phyloP scores from a whole-genome alignment of 768 basidiomycete genomes.

The Mycena vulgaris region DNA sequence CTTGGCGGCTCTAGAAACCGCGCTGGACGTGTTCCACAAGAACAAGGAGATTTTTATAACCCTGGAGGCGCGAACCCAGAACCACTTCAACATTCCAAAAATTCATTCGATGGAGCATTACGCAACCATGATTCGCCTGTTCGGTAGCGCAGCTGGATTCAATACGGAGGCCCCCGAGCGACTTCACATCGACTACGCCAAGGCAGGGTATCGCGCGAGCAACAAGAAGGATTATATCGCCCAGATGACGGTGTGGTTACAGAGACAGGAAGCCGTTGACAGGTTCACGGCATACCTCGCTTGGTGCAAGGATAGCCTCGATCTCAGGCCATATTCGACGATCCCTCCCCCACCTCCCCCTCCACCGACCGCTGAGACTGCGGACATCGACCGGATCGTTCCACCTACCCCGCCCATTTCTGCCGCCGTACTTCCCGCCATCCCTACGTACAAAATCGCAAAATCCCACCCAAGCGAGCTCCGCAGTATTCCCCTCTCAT shows the following conservation, averaged over 20 bases:
- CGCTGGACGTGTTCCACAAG: slow-evolving; percentile 40
- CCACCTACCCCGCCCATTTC: neutral
- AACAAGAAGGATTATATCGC: neutral
- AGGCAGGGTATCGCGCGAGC: neutral
- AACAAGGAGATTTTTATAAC: slow-evolving; percentile 44
- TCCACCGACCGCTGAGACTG: neutral
- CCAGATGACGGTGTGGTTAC: neutral
- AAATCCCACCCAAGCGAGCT: neutral
- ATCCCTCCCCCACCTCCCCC: neutral
- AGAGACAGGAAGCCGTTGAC: neutral
- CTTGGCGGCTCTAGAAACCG: slow-evolving; percentile 33
- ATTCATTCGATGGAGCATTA: slow-evolving; percentile 47
- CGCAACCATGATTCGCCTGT: neutral
- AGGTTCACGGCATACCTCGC: neutral
- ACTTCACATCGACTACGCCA: neutral
- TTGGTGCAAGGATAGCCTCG: slow-evolving; percentile 2
- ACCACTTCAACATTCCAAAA: slow-evolving; percentile 53
- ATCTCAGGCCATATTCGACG: neutral
- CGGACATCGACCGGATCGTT: neutral
- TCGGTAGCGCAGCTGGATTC: slow-evolving; percentile 40
- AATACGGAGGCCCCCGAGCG: neutral
- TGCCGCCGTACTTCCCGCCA: neutral
- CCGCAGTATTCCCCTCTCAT: neutral
- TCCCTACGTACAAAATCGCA: neutral
- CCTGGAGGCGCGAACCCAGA: slow-evolving; percentile 1